Percentiles rank a stretch among this genome's conserved stretches.
phyloP scores from a whole-genome alignment of 345 rosid species.

The Aquilaria sinensis region DNA sequence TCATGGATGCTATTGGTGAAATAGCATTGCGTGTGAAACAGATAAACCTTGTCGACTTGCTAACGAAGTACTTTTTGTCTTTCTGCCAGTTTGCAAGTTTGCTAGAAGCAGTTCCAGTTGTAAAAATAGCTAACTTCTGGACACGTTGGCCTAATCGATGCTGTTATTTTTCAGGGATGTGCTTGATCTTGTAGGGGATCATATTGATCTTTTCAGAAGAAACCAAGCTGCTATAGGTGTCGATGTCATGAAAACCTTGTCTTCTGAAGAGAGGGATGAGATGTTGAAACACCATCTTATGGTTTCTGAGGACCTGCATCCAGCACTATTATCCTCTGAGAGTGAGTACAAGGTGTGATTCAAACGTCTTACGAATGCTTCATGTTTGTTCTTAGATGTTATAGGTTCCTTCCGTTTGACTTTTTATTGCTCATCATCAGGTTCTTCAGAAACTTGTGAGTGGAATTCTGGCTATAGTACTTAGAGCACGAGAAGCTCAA shows the following conservation, averaged over 20 bases:
- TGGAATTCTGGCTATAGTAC: slow-evolving; percentile 76
- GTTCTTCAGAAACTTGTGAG: slow-evolving; percentile 80
- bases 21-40: slow-evolving; percentile 76
- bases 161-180: slow-evolving; percentile 68
- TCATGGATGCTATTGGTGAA: slow-evolving; percentile 92
- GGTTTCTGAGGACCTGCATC: slow-evolving; percentile 89
- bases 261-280: slow-evolving; percentile 90
- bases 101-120: neutral
- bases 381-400: slow-evolving; percentile 7
- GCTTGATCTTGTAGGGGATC: slow-evolving; percentile 85
- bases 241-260: slow-evolving; percentile 84
- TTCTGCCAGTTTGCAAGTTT: neutral
- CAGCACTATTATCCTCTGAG: slow-evolving; percentile 80
- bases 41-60: slow-evolving; percentile 75
- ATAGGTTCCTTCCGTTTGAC: slow-evolving; percentile 10
- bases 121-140: slow-evolving; percentile 4
- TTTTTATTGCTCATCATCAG: slow-evolving; percentile 22
- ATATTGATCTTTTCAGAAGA: slow-evolving; percentile 88
- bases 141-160: slow-evolving; percentile 10
- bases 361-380: slow-evolving; percentile 23
- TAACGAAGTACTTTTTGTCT: slow-evolving; percentile 50
- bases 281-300: slow-evolving; percentile 84
- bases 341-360: slow-evolving; percentile 98
- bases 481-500: slow-evolving; percentile 90
- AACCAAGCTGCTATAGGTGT: slow-evolving; percentile 82